phyloP scores from a whole-genome alignment of 495 filamentous ascomycete genomes.

The Cudoniella acicularis region DNA sequence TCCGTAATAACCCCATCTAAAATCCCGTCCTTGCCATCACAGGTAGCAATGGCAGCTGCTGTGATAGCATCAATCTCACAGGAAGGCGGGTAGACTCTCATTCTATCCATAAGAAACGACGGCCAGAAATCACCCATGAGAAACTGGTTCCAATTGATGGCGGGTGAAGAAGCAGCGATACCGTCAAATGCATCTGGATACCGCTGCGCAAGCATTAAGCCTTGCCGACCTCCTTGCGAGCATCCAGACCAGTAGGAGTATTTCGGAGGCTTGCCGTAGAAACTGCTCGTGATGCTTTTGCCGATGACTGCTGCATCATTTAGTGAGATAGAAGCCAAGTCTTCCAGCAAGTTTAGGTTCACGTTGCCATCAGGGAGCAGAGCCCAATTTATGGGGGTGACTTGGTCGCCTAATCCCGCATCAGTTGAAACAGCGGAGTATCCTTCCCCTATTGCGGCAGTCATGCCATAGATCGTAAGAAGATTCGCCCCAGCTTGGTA shows the following conservation, averaged over 20 bases:
- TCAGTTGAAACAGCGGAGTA: slow-evolving; percentile 38
- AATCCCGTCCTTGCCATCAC: slow-evolving; percentile 37
- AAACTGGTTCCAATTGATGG: slow-evolving; percentile 30
- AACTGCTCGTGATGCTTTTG: slow-evolving; percentile 28
- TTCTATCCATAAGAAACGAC: slow-evolving; percentile 28
- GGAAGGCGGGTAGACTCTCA: slow-evolving; percentile 19
- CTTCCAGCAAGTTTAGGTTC: slow-evolving; percentile 34
- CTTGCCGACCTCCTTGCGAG: slow-evolving; percentile 42
- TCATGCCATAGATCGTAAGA: slow-evolving; percentile 20
- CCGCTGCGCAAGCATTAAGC: slow-evolving; percentile 39
- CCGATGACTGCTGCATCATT: slow-evolving; percentile 31
- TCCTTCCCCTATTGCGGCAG: slow-evolving; percentile 21
- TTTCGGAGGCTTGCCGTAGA: slow-evolving; percentile 31
- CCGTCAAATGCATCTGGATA: slow-evolving; percentile 40
- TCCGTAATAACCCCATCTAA: slow-evolving; percentile 33
- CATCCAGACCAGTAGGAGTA: slow-evolving; percentile 46
- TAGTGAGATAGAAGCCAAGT: slow-evolving; percentile 32
- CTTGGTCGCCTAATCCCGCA: slow-evolving; percentile 29
- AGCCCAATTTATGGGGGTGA: slow-evolving; percentile 32
- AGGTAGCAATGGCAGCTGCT: slow-evolving; percentile 27
- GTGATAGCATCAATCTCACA: slow-evolving; percentile 33
- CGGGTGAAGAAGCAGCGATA: slow-evolving; percentile 36
- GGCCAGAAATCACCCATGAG: slow-evolving; percentile 25
- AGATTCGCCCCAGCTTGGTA: slow-evolving; percentile 28
- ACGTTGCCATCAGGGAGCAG: slow-evolving; percentile 37